Base-by-base conservation (phyloP, 768 basidiomycete species). In the Boletus rex-veris region DNA sequence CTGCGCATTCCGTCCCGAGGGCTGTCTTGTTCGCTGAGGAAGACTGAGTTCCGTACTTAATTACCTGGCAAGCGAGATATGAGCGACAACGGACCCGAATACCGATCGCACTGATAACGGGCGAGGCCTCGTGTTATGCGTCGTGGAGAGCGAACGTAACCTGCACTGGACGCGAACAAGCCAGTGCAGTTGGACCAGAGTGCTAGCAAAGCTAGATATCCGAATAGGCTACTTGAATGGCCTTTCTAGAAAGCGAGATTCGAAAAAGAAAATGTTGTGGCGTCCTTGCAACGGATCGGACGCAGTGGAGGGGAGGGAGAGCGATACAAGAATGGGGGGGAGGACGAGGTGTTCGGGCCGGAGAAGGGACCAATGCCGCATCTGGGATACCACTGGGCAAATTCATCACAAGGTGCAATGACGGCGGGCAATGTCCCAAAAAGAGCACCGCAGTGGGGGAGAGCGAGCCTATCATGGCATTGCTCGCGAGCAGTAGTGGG, bases 301-400 rank as follows among this genome's bases (percentile, higher is more conserved):
- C 7, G 8, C 28, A 28, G 28, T 28, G 50, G 45, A 54, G 38
- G 21, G 3, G 21, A 21, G 21, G 2, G 52, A 54, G 60, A 55
- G 63, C 12, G 33, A 7, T 43, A 58, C 62, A 28, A 59, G 60
- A 63, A 63, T 50, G n/a, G 58, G 51, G 40, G 21, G 21, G 24
- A 24, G 37, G 21, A 24, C 21, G 21, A 35, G 33, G 28, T 28
- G 28, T 28, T 14, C 33, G 33, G 33, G 33, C 33, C 33, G 33
- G 28, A 28, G 28, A 28, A 28, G 26, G 26, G 28, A 1, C 28
- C 28, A 28, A 28, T 28, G 26, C 26, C 26, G 26, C 26, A 26
- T 26, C 26, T 26, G 8, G 26, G 8, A 26, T 26, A 8, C 7
- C 26, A 26, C 26, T 26, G 26, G 24, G 24, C 24, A 24, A 21